Evolutionary conservation across 192 early-diverging fungal species (phyloP), one percentile per base, ranked within the genome.

Genomic region (Coemansia sp.): DNA sequence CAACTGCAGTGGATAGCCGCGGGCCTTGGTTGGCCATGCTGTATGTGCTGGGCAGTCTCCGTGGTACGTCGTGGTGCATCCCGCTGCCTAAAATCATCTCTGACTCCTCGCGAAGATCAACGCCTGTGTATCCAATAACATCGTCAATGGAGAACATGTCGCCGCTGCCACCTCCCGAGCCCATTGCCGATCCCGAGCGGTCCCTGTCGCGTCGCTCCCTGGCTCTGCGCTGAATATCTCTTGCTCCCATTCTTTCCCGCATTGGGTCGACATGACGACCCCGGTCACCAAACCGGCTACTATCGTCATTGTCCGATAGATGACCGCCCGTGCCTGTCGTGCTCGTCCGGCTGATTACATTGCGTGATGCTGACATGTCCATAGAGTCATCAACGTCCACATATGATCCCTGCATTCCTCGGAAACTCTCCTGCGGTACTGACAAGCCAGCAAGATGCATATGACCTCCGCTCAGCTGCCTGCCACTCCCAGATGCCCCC

Each of bases 101-200:
- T 5, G 84, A 78, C 63, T 86, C 83, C 52, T 85, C 89, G 48
- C 84, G 84, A 21, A 92, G 80, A 71, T 92, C 89, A 21, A 92
- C 84, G 12, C 89, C 90, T 6, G 88, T 84, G 69, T 89, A 92
- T 6, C 86, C 85, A 76, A 92, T 89, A 15, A 92, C 88, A 63
- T 92, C 90, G n/a, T 86, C 84, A 2, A 91, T 58, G 3, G 58
- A 56, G 26, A 70, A 74, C 48, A 60, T 42, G 51, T 65, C 66
- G 44, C 62, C 66, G 56, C 64, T 26, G 23, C 57, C 63, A 40
- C 58, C 57, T 44, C 40, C 47, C 8, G 50, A 34, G n/a, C 60
- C 67, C 3, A 36, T 44, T 9, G 48, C 48, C 17, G 66, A 55
- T n/a, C 58, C 23, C 1, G 51, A 31, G 6, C 74, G 74, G 37